Conservation (phyloP, 441 rosid genomes). For the Theobroma grandiflorum region DNA sequence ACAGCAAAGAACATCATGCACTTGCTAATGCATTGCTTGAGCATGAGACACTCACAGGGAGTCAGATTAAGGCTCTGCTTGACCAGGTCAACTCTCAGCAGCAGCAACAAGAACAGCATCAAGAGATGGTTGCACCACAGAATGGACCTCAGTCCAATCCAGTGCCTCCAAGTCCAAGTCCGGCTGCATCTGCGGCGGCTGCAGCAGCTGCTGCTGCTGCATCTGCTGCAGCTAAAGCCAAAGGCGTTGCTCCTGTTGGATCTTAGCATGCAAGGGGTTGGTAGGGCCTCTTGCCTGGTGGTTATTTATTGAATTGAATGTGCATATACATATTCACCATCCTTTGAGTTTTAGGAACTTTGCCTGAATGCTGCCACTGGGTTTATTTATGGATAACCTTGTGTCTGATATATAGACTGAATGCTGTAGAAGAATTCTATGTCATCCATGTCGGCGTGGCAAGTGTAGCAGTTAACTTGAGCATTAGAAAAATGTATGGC, state of each 20-base stretch:
- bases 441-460: slow-evolving; percentile 20
- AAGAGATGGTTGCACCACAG: slow-evolving; percentile 55
- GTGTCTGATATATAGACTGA: slow-evolving; percentile 23
- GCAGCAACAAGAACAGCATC: slow-evolving; percentile 55
- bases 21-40: slow-evolving; percentile 88
- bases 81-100: slow-evolving; percentile 67
- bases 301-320: slow-evolving; percentile 40
- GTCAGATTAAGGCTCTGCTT: slow-evolving; percentile 77
- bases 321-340: slow-evolving; percentile 41
- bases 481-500: not conserved
- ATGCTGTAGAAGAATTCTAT: slow-evolving; percentile 30
- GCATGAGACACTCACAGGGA: slow-evolving; percentile 82
- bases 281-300: slow-evolving; percentile 24
- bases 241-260: slow-evolving; percentile 85
- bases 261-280: slow-evolving; percentile 57
- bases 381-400: slow-evolving; percentile 29
- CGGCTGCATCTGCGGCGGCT: slow-evolving; percentile 73
- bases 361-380: slow-evolving; percentile 34
- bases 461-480: slow-evolving; percentile 17
- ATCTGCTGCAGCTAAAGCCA: slow-evolving; percentile 74
- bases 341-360: slow-evolving; percentile 30
- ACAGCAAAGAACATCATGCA: slow-evolving; percentile 79
- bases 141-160: slow-evolving; percentile 65
- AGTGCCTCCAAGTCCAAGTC: slow-evolving; percentile 68
- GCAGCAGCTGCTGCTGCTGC: slow-evolving; percentile 72